Conservation (phyloP, 495 filamentous ascomycete species). For the Copromyces sp. region DNA sequence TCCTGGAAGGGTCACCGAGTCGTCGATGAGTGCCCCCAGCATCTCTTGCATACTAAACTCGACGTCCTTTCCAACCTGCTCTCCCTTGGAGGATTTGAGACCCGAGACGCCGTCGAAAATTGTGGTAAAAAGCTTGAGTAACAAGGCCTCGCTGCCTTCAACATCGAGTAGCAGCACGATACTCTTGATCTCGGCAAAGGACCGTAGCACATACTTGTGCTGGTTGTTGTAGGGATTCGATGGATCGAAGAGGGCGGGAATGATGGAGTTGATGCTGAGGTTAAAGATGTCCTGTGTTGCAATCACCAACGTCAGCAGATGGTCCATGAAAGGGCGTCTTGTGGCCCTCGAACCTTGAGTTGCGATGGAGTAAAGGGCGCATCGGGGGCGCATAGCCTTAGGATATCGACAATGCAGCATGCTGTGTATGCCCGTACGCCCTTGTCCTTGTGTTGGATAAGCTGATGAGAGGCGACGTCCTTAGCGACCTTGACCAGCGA, state of each 20-base stretch:
- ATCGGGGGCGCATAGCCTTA: conserved; percentile 88
- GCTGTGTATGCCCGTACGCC: conserved; percentile 84
- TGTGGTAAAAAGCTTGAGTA: conserved; percentile 67
- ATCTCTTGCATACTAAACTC: conserved; percentile 85
- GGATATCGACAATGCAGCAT: conserved; percentile 86
- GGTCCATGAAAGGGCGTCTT: background rate
- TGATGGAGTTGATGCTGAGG: conserved; percentile 69
- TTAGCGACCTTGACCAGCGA: conserved; percentile 77
- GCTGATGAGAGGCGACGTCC: conserved; percentile 71
- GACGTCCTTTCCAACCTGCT: conserved; percentile 78
- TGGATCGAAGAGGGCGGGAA: conserved; percentile 80
- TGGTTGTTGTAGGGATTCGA: conserved; percentile 86
- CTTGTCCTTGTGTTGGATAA: conserved; percentile 82
- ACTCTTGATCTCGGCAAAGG: conserved; percentile 86
- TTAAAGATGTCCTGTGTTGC: conserved; percentile 75
- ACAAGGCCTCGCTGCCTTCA: conserved; percentile 62
- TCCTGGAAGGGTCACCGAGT: conserved; percentile 65
- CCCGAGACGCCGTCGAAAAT: conserved; percentile 92
- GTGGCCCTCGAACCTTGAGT: conserved; percentile 57
- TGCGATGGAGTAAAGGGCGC: conserved; percentile 86
- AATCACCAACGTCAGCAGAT: conserved; percentile 5
- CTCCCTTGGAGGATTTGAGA: conserved; percentile 60
- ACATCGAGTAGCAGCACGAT: conserved; percentile 90
- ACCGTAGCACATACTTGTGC: conserved; percentile 80
- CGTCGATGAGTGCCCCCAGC: conserved; percentile 76